Conservation (phyloP, 495 filamentous ascomycete species). For the Platismatia glauca region DNA sequence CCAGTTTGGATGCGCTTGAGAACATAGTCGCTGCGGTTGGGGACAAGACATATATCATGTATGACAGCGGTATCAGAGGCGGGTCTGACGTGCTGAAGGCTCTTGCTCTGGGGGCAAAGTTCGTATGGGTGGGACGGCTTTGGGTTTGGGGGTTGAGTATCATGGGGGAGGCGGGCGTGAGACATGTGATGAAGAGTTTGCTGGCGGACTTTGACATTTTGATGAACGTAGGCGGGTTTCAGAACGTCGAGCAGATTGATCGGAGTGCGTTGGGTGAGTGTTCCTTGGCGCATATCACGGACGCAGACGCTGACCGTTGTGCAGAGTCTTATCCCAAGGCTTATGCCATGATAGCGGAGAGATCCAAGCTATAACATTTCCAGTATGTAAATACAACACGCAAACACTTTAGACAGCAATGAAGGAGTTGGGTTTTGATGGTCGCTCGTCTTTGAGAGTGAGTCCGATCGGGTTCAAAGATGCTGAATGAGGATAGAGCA, state of each 20-base stretch:
- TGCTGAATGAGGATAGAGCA: too few species aligned
- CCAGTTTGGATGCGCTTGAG: conserved; percentile 52
- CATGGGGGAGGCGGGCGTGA: conserved; percentile 50
- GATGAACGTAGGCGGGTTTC: conserved; percentile 56
- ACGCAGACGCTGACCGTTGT: neutral
- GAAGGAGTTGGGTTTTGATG: too few species aligned
- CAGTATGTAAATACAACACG: neutral
- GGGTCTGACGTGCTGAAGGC: conserved; percentile 55
- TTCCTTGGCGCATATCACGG: neutral
- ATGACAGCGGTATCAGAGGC: conserved; percentile 51
- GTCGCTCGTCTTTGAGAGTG: too few species aligned
- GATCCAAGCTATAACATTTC: conserved; percentile 22
- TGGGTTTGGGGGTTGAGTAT: conserved; percentile 56
- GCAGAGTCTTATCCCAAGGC: conserved; percentile 38
- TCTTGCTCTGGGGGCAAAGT: conserved; percentile 53
- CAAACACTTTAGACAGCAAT: neutral
- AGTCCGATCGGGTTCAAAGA: too few species aligned
- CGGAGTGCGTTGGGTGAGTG: conserved; percentile 31
- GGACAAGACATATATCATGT: conserved; percentile 48
- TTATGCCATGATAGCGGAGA: conserved; percentile 37
- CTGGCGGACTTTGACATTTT: conserved; percentile 60
- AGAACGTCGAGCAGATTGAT: conserved; percentile 45
- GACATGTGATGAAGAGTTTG: conserved; percentile 56
- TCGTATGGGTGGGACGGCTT: conserved; percentile 53
- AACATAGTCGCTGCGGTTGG: conserved; percentile 52